Conservation (phyloP, 2,329 filamentous ascomycete species). For the Aspergillus felis region DNA sequence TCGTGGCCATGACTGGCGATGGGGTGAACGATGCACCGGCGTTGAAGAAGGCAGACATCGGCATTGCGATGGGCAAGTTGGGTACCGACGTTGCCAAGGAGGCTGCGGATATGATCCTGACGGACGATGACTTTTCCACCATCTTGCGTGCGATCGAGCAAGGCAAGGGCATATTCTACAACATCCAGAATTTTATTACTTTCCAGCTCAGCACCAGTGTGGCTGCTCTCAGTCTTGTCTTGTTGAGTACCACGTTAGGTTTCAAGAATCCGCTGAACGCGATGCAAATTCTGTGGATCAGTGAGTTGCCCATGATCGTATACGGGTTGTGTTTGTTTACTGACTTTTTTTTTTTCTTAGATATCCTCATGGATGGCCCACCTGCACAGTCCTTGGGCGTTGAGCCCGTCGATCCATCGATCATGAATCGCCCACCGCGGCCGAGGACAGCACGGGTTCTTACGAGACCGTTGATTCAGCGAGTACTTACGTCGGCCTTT, state of each 20-base stretch:
- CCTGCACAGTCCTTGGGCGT: slow-evolving; percentile 96
- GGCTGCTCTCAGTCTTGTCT: slow-evolving; percentile 83
- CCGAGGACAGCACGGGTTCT: slow-evolving; percentile 84
- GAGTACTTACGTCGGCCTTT: slow-evolving; percentile 79
- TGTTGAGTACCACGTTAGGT: slow-evolving; percentile 87
- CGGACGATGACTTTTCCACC: slow-evolving; percentile 83
- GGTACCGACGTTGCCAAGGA: slow-evolving; percentile 98
- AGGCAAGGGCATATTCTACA: slow-evolving; percentile 98
- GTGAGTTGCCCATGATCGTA: slow-evolving; percentile 53
- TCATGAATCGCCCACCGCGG: slow-evolving; percentile 88
- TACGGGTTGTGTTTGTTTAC: slow-evolving; percentile 7
- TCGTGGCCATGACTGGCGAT: slow-evolving; percentile 98
- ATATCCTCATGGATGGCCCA: slow-evolving; percentile 99
- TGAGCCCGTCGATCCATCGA: slow-evolving; percentile 86
- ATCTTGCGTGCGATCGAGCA: slow-evolving; percentile 96
- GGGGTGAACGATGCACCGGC: slow-evolving; percentile 97
- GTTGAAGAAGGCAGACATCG: slow-evolving; percentile 95
- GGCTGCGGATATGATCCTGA: slow-evolving; percentile 82
- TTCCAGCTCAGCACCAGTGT: slow-evolving; percentile 98
- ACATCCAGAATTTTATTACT: slow-evolving; percentile 98
- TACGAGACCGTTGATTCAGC: slow-evolving; percentile 74
- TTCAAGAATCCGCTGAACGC: slow-evolving; percentile 95
- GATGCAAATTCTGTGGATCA: slow-evolving; percentile 99
- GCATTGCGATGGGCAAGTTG: slow-evolving; percentile 91
- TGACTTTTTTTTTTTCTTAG: slow-evolving; percentile 46